Percentiles rank a stretch among this genome's conserved stretches.
Conservation (phyloP, 2,329 filamentous ascomycete species). For the Curvularia sp. region DNA sequence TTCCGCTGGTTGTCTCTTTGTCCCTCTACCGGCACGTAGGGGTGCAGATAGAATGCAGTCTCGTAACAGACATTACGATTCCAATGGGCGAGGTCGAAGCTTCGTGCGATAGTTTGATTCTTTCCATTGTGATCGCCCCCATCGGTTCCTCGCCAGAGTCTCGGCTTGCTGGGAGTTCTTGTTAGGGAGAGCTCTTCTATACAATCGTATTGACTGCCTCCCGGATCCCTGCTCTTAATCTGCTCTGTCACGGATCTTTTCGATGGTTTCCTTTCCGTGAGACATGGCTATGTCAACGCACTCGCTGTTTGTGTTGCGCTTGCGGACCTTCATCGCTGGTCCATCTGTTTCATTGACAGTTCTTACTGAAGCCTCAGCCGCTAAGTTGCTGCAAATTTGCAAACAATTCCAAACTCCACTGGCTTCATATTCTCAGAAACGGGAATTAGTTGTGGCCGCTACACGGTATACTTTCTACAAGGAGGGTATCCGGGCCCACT, state of each 20-base stretch:
- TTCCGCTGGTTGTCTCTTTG: no score
- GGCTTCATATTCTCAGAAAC: not conserved
- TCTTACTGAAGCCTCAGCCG: not conserved
- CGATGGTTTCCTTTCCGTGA: no score
- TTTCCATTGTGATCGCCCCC: no score
- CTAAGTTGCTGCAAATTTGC: not conserved
- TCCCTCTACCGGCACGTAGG: no score
- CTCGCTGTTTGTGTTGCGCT: not conserved
- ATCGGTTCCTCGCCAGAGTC: no score
- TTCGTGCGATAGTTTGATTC: no score
- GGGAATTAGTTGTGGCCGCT: not conserved
- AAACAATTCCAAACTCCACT: not conserved
- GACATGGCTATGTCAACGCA: no score
- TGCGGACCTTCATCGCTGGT: not conserved
- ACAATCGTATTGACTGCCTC: not conserved
- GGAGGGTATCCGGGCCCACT: not conserved
- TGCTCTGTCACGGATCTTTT: no score
- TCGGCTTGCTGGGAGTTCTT: no score
- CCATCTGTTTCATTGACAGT: not conserved
- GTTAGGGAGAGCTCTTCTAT: not conserved
- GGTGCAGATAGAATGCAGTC: no score
- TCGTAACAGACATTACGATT: no score
- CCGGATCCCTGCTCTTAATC: not conserved
- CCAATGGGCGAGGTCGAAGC: no score
- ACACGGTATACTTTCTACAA: not conserved